Base-by-base conservation (phyloP, 331 rosid species). In the Quercus tomentella region DNA sequence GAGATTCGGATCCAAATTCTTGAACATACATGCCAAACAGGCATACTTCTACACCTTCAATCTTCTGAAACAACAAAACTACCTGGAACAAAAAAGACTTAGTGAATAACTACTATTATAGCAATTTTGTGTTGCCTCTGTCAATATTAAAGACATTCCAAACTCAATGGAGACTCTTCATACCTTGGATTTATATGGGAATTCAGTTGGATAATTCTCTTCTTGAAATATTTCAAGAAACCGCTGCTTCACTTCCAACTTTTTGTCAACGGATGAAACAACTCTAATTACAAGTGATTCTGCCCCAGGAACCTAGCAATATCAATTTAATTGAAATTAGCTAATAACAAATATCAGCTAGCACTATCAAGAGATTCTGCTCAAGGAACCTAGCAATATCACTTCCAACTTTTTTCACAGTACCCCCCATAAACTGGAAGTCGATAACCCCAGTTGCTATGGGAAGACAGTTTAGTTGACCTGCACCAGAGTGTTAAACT, bases 11-110 rank as follows among this genome's bases (percentile, higher is more conserved):
- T 81, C 98, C 98, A 87, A 96, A 96, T 86, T 96, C 99, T 85
- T 96, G 99, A 72, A 96, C 99, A 69, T 93, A 96, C 99, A 96
- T 93, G 92, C 98, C 99, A 74, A 96, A 96, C 51, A 96, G 87
- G 87, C 98, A 96, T 57, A 96, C 99, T 82, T 96, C 98, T 31
- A 94, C 98, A 22, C 98, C 98, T 86, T 92, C 98, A 73, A 89
- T 89, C 88, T 89, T 89, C 86, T 89, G 92, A 82, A 89, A 89
- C 86, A 89, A 80, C 35, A 89, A 83, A 37, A 89, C 49, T 14
- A 87, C 92, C 92, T 89, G 74, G 56, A 63, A 7, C 22, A 68
- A 17, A 52, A 16, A 49, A 77, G 62, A 84, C 23, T 62, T 16
- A 16, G 33, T 28, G 18, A 31, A 25, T 14, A 4, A 1, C 67